Base-by-base conservation (phyloP, 2,329 filamentous ascomycete genomes). In the Stagonosporopsis tanaceti region DNA sequence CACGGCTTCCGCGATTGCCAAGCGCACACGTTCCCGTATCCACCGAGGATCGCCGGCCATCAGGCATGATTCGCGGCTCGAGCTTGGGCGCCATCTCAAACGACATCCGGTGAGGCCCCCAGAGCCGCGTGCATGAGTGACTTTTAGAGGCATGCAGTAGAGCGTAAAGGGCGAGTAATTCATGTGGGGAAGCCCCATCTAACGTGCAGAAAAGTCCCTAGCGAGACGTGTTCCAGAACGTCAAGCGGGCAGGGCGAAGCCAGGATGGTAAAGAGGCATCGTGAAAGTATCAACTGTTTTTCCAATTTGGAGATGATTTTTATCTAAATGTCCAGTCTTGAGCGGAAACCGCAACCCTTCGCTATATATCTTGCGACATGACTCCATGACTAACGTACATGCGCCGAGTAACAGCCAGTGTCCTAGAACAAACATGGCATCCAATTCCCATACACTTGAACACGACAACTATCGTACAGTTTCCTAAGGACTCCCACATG, bases 371-470 rank as follows among this genome's bases (percentile, higher is more conserved):
- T 50, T 45, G 46, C 58, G 45, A 55, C 44, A 62, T 54, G 52
- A 42, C 48, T 45, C 48, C 54, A 28, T 35, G 28, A 38, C 35
- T 53, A 52, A 45, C 44, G 40, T 57, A 50, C 54, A 60, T 62
- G 60, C 65, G 67, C 64, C 64, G 58, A 71, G 66, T 60, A 65
- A 68, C 67, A 70, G 59, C 68, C 68, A 67, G 65, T 66, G 67
- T 63, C 65, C 66, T 63, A 60, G 62, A 61, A 54, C 47, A 61
- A 44, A 61, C 59, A 60, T 56, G 61, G 58, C 46, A 59, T 53
- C 53, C 57, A 61, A 55, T 59, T 64, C 61, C 62, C 57, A 51
- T 59, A 65, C 63, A 66, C 67, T 61, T 41, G 59, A 66, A 66
- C 64, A 64, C 61, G 60, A 70, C 70, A 74, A 63, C 59, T 62